Percentiles rank a stretch among this genome's conserved stretches.
phyloP scores from a whole-genome alignment of 2,329 filamentous ascomycete species.

The Curvularia hawaiiensis region DNA sequence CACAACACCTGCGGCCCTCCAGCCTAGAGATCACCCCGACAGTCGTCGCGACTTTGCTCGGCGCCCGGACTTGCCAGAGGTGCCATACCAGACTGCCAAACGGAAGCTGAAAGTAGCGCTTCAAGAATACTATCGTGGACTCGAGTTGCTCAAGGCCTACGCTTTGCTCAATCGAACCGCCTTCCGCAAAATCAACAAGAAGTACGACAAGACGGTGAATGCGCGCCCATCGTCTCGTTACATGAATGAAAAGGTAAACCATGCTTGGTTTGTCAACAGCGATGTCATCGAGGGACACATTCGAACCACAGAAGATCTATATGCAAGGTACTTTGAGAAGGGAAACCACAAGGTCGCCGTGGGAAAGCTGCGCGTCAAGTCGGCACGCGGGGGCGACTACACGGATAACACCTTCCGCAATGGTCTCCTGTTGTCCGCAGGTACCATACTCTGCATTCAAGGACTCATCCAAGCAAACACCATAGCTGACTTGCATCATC shows the following conservation, averaged over 20 bases:
- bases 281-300: conserved; percentile 83
- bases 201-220: conserved; percentile 91
- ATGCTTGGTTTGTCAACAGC: conserved; percentile 89
- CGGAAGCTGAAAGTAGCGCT: conserved; percentile 88
- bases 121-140: conserved; percentile 88
- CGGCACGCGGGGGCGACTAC: conserved; percentile 62
- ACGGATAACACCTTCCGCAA: conserved; percentile 65
- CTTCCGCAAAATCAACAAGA: conserved; percentile 98
- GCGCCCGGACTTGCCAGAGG: conserved; percentile 53
- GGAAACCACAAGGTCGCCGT: conserved; percentile 92
- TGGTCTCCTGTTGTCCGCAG: conserved; percentile 53
- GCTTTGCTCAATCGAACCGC: conserved; percentile 88
- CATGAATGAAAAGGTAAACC: conserved; percentile 90
- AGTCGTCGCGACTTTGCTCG: conserved; percentile 51
- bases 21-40: conserved; percentile 38
- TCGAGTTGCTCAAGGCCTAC: conserved; percentile 92
- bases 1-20: conserved; percentile 49
- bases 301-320: conserved; percentile 83
- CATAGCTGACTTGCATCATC: conserved; percentile 31
- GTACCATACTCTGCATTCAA: conserved; percentile 51
- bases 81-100: conserved; percentile 87
- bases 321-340: conserved; percentile 90
- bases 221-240: conserved; percentile 78
- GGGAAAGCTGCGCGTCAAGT: conserved; percentile 80
- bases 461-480: conserved; percentile 49